Evolutionary conservation across 371 early-diverging fungal species (phyloP).

Genomic region (Fennellomyces sp.): DNA sequence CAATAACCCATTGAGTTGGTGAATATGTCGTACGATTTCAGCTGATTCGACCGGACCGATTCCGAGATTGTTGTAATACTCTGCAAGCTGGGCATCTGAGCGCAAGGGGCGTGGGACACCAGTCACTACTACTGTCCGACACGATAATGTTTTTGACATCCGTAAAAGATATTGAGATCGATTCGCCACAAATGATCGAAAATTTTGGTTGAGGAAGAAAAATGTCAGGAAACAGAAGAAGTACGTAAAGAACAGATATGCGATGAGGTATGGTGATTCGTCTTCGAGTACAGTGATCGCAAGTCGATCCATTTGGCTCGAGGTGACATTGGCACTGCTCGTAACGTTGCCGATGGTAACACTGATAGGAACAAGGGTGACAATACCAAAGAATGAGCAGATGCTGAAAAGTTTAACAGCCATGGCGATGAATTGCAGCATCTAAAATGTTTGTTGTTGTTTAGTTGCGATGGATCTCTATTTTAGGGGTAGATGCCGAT

Average conservation of each 20-base stretch:
- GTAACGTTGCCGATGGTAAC: conserved; percentile 24
- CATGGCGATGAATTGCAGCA: conserved; percentile 48
- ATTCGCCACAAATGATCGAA: conserved; percentile 45
- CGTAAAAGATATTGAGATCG: conserved; percentile 51
- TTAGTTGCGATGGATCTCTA: neutral
- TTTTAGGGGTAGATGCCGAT: neutral
- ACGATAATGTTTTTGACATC: conserved; percentile 36
- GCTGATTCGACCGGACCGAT: conserved; percentile 56
- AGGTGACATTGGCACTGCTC: conserved; percentile 1
- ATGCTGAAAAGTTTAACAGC: conserved; percentile 44
- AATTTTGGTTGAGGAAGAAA: conserved; percentile 53
- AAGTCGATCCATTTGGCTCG: conserved; percentile 18
- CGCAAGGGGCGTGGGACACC: conserved; percentile 51
- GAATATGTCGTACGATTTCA: conserved; percentile 57
- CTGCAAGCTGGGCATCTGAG: conserved; percentile 46
- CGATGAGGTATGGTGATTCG: conserved; percentile 40
- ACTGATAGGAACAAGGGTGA: conserved; percentile 41
- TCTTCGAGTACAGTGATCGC: conserved; percentile 37
- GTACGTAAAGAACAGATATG: conserved; percentile 60
- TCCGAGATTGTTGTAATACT: conserved; percentile 54
- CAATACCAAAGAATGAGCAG: conserved; percentile 41
- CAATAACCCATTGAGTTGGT: conserved; percentile 29
- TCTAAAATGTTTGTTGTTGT: conserved; percentile 20
- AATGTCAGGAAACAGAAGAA: conserved; percentile 53
- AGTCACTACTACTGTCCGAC: conserved; percentile 60